Evolutionary conservation across 75 land plant species (phyloP).

Genomic region (Cunninghamia lanceolata): DNA sequence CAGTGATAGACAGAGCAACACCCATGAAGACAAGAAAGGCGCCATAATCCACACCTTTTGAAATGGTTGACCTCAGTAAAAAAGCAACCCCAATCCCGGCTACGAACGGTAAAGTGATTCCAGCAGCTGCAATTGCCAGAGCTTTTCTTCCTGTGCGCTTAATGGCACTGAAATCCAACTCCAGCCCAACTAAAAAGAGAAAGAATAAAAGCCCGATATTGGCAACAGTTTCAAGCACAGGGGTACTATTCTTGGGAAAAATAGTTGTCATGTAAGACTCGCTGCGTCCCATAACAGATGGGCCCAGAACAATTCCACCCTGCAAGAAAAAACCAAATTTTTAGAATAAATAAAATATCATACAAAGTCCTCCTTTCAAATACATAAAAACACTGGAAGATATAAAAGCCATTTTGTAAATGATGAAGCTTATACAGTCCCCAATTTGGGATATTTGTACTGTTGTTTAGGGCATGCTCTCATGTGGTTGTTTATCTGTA

Average conservation of each 20-base stretch:
- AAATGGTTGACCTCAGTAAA: slow-evolving; percentile 47
- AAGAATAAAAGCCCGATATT: slow-evolving; percentile 81
- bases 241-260: slow-evolving; percentile 54
- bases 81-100: slow-evolving; percentile 65
- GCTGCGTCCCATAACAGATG: slow-evolving; percentile 67
- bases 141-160: slow-evolving; percentile 62
- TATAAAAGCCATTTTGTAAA: too few relatives aligned
- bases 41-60: slow-evolving; percentile 31
- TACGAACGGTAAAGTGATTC: slow-evolving; percentile 63
- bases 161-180: slow-evolving; percentile 53
- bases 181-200: slow-evolving; percentile 82
- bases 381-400: too few relatives aligned
- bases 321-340: slow-evolving; percentile 3
- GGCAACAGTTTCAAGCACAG: slow-evolving; percentile 71
- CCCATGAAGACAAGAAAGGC: slow-evolving; percentile 87
- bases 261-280: slow-evolving; percentile 34
- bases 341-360: too few relatives aligned
- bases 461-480: too few relatives aligned
- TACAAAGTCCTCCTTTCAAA: too few relatives aligned
- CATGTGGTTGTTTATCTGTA: too few relatives aligned
- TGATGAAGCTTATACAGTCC: too few relatives aligned
- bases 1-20: slow-evolving; percentile 85
- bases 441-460: too few relatives aligned
- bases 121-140: slow-evolving; percentile 54
- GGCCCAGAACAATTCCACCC: slow-evolving; percentile 84